Percentiles rank a stretch among this genome's conserved stretches.
These are phyloP conservation scores for Allomyces javanicus DNA, from an alignment of 192 early-diverging fungal genomes.

Conservation along the genomic window DNA sequence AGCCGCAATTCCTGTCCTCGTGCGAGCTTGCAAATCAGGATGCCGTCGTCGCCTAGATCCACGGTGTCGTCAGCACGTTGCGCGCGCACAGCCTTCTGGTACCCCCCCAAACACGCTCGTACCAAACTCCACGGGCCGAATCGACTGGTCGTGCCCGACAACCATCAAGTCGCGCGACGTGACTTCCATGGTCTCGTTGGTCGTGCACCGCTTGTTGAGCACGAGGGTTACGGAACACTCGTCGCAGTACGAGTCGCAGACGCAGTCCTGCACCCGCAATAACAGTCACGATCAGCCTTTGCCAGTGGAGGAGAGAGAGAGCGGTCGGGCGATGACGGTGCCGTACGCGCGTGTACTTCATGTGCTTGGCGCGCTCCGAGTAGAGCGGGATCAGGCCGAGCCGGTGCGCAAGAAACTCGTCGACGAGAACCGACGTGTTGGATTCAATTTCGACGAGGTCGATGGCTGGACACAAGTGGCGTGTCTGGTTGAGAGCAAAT, in stretches of 20 bases:
- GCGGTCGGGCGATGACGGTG: background rate
- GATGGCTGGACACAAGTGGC: conserved; percentile 33
- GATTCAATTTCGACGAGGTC: conserved; percentile 87
- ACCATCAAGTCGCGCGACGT: conserved; percentile 50
- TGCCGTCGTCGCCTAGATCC: conserved; percentile 33
- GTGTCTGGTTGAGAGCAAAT: background rate
- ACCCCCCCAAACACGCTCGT: background rate
- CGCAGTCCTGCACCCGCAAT: conserved; percentile 34
- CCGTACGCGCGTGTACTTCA: conserved; percentile 57
- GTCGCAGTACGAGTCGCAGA: conserved; percentile 59
- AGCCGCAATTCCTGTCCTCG: conserved; percentile 31
- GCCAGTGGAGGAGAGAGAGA: conserved; percentile 3
- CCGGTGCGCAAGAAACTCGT: conserved; percentile 90
- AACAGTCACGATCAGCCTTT: background rate
- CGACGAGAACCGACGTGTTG: conserved; percentile 81
- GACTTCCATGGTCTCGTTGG: conserved; percentile 56
- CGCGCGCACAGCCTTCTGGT: conserved; percentile 1
- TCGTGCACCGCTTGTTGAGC: conserved; percentile 64
- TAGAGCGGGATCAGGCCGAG: conserved; percentile 82
- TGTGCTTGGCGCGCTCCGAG: conserved; percentile 51
- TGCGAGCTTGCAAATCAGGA: conserved; percentile 30
- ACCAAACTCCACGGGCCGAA: conserved; percentile 40
- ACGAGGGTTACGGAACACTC: conserved; percentile 79
- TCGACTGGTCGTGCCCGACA: conserved; percentile 46
- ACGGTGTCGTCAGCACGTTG: conserved; percentile 2